phyloP scores from a whole-genome alignment of 345 rosid species.

The Camelina sativa region DNA sequence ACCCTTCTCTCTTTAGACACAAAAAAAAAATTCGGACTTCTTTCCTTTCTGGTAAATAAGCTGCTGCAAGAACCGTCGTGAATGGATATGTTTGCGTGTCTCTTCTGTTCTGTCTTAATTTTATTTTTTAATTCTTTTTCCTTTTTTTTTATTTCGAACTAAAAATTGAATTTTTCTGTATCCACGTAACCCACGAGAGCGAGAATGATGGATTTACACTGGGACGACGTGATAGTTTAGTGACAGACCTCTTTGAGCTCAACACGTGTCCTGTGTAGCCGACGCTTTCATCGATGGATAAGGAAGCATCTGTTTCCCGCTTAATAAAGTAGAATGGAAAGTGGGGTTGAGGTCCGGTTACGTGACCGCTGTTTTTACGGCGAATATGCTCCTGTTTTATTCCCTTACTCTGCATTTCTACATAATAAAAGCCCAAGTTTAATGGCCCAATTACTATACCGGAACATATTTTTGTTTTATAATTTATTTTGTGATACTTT shows the following conservation, averaged over 20 bases:
- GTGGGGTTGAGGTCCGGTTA: slow-evolving; percentile 48
- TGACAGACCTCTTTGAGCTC: slow-evolving; percentile 34
- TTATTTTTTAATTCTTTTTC: background rate
- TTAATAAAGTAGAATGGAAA: slow-evolving; percentile 41
- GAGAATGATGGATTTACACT: slow-evolving; percentile 25
- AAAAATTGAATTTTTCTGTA: slow-evolving; percentile 20
- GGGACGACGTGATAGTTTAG: slow-evolving; percentile 34
- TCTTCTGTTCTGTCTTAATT: slow-evolving; percentile 16
- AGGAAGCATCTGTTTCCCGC: slow-evolving; percentile 34
- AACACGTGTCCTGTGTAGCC: slow-evolving; percentile 31
- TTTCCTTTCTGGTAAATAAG: slow-evolving; percentile 38
- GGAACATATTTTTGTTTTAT: too few species aligned
- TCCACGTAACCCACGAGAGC: slow-evolving; percentile 43
- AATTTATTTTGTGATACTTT: too few species aligned
- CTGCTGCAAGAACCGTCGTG: slow-evolving; percentile 38
- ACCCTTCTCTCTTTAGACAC: background rate
- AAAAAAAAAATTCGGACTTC: background rate
- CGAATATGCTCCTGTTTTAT: slow-evolving; percentile 27
- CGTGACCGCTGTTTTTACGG: slow-evolving; percentile 30
- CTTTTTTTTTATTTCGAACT: background rate
- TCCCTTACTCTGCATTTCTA: background rate
- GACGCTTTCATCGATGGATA: slow-evolving; percentile 36
- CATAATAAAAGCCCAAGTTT: slow-evolving; percentile 14
- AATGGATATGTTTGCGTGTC: slow-evolving; percentile 45
- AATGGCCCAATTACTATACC: slow-evolving; percentile 13